Base-by-base conservation (phyloP, 129 eudicot genomes). In the Tanacetum coccineum region DNA sequence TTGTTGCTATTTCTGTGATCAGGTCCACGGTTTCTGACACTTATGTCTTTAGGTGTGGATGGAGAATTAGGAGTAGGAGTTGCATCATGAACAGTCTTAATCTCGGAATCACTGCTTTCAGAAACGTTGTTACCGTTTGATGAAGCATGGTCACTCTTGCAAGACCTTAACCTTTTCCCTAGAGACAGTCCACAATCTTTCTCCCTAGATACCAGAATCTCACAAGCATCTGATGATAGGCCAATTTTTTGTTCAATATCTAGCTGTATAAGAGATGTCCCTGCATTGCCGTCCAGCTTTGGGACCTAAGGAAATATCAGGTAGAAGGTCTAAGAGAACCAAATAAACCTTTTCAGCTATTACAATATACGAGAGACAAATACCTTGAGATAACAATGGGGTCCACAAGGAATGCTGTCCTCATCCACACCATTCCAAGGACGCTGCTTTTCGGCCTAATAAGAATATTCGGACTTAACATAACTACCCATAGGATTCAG, bases 371-470 rank as follows among this genome's bases (percentile, higher is more conserved):
- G 46, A 18, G 64, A 40, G 51, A 9, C 26, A 51, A 12, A 20
- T 87, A 87, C 97, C 94, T 61, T 74, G 44, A 82, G 81, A 83
- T 85, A 81, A 80, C 97, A 91, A 71, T 79, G 73, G 19, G 80
- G 80, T 20, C 95, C 83, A 68, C 97, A 91, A 40, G 92, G 85
- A 42, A 53, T 65, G 70, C 62, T 81, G 70, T 73, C 87, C 19
- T 67, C 93, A 49, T 87, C 84, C 20, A 72, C 59, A 50, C 51
- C 47, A 50, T 80, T 68, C 94, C 83, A 78, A 60, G 77, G 48
- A 66, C 39, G 78, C 68, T 44, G 81, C 68, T 85, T 91, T 71
- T 87, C 95, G 77, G 80, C 81, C 97, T 91, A 66, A 59, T 66
- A 46, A 54, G 22, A 42, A 71, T 44, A 68, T 14, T 67, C 51